Evolutionary conservation across 345 rosid species (phyloP), one percentile per base, ranked within the genome.

Genomic region (Heritiera fomes): DNA sequence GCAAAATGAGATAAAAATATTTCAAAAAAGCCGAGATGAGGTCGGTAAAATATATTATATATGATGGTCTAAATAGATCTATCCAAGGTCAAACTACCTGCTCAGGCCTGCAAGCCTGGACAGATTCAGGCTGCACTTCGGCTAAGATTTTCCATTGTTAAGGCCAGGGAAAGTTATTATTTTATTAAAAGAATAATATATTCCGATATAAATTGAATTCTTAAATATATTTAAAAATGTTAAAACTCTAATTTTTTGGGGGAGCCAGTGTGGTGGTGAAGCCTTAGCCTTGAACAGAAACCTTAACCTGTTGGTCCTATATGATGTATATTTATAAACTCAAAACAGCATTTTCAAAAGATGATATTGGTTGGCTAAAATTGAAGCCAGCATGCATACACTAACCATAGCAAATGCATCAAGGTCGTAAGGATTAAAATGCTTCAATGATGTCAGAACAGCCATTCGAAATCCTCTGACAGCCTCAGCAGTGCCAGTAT

Each of bases 391-490:
- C 30, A 67, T 34, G 66, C 45, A 78, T 18, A 71, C 70, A 86
- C 94, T 23, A 83, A 96, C 99, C 97, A 89, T 85, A 73, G 95
- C 92, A 85, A 94, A 92, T 50, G 99, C 99, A 84, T 92, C 98
- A 7, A 89, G 87, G 79, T 96, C 98, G 52, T 89, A 86, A 68
- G 95, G 90, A 82, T 94, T 94, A 85, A 94, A 92, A 79, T 90
- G 97, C 91, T 94, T 94, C 87, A 96, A 87, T 66, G 97, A 85
- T n/a, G 98, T 94, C 62, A 96, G 86, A 82, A 96, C 99, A 83
- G 98, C 93, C 97, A 96, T 94, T 75, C 94, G 89, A 84, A 94
- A 96, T 87, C 98, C 94, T 87, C 97, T 89, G 80, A 90, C 93
- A 84, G 92, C 93, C 86, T 92, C 94, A 80, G 92, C 94, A 81